phyloP scores from a whole-genome alignment of 2,329 filamentous ascomycete genomes.

The Penicillium sp. region DNA sequence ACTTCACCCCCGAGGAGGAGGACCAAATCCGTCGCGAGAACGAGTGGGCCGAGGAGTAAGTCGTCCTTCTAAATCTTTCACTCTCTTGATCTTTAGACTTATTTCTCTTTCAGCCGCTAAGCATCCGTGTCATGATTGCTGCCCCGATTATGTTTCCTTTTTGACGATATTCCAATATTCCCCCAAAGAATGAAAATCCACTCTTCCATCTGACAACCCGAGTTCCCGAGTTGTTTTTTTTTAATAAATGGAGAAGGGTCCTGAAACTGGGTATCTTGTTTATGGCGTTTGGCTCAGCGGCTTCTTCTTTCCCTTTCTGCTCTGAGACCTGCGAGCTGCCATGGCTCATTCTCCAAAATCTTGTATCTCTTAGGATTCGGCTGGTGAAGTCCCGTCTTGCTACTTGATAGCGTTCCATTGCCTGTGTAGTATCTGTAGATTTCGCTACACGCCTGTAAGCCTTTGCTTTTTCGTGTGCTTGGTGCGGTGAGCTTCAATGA shows the following conservation, averaged over 20 bases:
- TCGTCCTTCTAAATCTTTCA: conserved; percentile 1
- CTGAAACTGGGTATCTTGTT: neutral
- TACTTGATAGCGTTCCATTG: neutral
- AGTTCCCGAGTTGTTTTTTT: neutral
- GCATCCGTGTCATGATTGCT: neutral
- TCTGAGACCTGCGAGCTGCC: neutral
- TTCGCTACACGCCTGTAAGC: neutral
- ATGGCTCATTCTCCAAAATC: neutral
- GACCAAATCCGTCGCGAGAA: conserved; percentile 94
- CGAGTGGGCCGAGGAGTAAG: conserved; percentile 81
- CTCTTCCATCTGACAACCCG: neutral
- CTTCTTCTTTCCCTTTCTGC: neutral
- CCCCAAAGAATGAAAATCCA: neutral
- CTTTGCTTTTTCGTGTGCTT: too few species aligned
- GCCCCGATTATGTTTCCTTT: neutral
- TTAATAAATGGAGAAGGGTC: neutral
- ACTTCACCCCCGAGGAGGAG: conserved; percentile 98
- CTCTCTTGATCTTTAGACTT: conserved; percentile 5
- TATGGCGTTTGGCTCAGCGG: neutral
- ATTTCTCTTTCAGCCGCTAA: conserved; percentile 49
- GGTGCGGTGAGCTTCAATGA: too few species aligned
- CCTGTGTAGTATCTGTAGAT: neutral
- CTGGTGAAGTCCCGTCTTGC: neutral
- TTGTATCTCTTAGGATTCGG: neutral
- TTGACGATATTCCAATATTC: neutral